phyloP scores from a whole-genome alignment of 208 protist species.

The Leishmania major region DNA sequence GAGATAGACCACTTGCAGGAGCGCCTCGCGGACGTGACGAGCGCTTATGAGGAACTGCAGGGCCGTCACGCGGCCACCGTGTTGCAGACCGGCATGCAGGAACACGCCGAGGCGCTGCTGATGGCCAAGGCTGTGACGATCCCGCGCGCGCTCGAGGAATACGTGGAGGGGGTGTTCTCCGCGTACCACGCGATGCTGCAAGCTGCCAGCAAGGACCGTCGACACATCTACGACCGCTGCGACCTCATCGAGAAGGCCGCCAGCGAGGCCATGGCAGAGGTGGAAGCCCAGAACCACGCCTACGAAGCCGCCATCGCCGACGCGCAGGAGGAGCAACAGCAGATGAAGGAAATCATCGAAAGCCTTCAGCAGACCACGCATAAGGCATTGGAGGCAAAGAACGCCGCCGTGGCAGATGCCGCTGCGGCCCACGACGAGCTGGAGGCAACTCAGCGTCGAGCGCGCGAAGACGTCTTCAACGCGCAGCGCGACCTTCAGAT shows the following conservation, averaged over 20 bases:
- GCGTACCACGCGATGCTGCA: slow-evolving; percentile 40
- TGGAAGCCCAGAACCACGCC: slow-evolving; percentile 52
- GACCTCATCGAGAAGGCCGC: slow-evolving; percentile 59
- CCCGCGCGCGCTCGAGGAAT: slow-evolving; percentile 41
- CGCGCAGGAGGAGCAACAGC: slow-evolving; percentile 62
- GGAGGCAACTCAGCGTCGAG: slow-evolving; percentile 21
- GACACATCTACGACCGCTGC: slow-evolving; percentile 43
- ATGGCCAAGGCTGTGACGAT: slow-evolving; percentile 59
- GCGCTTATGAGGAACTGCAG: slow-evolving; percentile 49
- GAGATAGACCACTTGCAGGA: slow-evolving; percentile 54
- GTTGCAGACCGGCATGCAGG: slow-evolving; percentile 13
- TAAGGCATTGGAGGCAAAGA: slow-evolving; percentile 27
- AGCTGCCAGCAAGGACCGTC: slow-evolving; percentile 36
- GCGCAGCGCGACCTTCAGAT: slow-evolving; percentile 54
- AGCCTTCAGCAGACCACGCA: slow-evolving; percentile 35
- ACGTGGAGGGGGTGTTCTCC: slow-evolving; percentile 26
- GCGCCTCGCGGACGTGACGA: slow-evolving; percentile 37
- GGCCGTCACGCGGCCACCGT: slow-evolving; percentile 16
- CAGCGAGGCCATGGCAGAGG: slow-evolving; percentile 61
- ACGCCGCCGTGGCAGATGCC: slow-evolving; percentile 35
- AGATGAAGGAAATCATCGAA: slow-evolving; percentile 48
- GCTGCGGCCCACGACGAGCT: slow-evolving; percentile 35
- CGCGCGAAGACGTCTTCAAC: slow-evolving; percentile 52
- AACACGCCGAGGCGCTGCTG: slow-evolving; percentile 47
- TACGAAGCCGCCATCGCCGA: slow-evolving; percentile 54